A percentile compares a stretch with the other conserved stretches of the same genome.
Conservation (phyloP, 1,284 basidiomycete species). For the Boletus chippewaensis region DNA sequence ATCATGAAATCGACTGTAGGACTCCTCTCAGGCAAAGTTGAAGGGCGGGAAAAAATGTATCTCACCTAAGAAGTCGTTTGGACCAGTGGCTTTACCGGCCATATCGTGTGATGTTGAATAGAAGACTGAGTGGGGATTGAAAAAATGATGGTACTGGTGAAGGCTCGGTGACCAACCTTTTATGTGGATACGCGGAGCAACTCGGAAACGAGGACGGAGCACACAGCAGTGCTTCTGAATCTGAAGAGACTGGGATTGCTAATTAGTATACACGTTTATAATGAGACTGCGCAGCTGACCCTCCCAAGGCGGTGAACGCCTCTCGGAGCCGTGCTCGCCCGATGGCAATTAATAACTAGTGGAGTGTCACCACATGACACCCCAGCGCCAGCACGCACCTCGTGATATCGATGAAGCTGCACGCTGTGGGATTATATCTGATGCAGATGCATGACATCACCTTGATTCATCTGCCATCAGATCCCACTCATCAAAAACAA, state of each 20-base stretch:
- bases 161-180: conserved; percentile 2
- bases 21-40: not conserved
- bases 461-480: too few relatives aligned
- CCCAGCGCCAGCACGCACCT: too few relatives aligned
- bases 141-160: not conserved
- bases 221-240: not conserved
- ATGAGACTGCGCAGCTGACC: not conserved
- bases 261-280: not conserved
- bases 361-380: too few relatives aligned
- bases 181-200: conserved; percentile 18
- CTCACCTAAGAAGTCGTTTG: conserved; percentile 23
- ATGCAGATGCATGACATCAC: too few relatives aligned
- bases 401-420: too few relatives aligned
- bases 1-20: conserved; percentile 42
- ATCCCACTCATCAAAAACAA: too few relatives aligned
- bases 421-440: too few relatives aligned
- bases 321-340: conserved; percentile 15
- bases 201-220: conserved; percentile 6
- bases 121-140: conserved; percentile 25
- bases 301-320: conserved; percentile 5
- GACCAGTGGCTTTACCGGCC: conserved; percentile 4
- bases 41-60: not conserved
- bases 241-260: not conserved
- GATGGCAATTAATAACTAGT: conserved; percentile 1
- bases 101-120: conserved; percentile 7